These are phyloP conservation scores for Dryas integrifolia DNA, from an alignment of 331 rosid genomes.

Conservation along the genomic window DNA sequence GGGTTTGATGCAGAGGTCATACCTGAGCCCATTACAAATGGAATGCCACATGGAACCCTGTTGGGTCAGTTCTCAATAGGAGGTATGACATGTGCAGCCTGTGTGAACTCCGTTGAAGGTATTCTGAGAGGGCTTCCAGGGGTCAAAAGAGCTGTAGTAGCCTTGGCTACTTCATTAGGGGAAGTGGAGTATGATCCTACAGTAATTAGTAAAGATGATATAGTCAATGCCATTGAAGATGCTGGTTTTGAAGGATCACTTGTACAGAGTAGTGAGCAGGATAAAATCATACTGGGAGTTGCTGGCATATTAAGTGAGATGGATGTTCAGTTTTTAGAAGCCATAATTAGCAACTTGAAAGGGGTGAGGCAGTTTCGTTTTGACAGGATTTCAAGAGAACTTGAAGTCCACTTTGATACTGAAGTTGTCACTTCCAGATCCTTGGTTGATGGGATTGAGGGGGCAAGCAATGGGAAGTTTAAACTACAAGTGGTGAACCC, in stretches of 20 bases:
- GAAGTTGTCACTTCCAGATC: slow-evolving; percentile 77
- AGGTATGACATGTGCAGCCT: slow-evolving; percentile 99
- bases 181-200: slow-evolving; percentile 88
- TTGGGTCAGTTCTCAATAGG: slow-evolving; percentile 85
- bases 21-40: slow-evolving; percentile 60
- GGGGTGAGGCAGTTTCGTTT: slow-evolving; percentile 67
- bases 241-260: slow-evolving; percentile 89
- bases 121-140: slow-evolving; percentile 80
- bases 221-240: slow-evolving; percentile 86
- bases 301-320: slow-evolving; percentile 55
- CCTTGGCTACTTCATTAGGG: slow-evolving; percentile 87
- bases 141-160: slow-evolving; percentile 83
- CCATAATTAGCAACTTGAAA: slow-evolving; percentile 54
- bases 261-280: slow-evolving; percentile 83
- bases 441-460: slow-evolving; percentile 75
- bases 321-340: slow-evolving; percentile 65
- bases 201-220: slow-evolving; percentile 68
- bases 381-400: slow-evolving; percentile 54
- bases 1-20: slow-evolving; percentile 96
- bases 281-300: slow-evolving; percentile 63
- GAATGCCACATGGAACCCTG: slow-evolving; percentile 55
- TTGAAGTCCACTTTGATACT: slow-evolving; percentile 80
- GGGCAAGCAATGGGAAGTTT: slow-evolving; percentile 61
- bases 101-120: slow-evolving; percentile 92
- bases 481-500: slow-evolving; percentile 71